Percentiles rank a stretch among this genome's conserved stretches.
Conservation (phyloP, 2,329 filamentous ascomycete species). For the Aspergillus sp. region DNA sequence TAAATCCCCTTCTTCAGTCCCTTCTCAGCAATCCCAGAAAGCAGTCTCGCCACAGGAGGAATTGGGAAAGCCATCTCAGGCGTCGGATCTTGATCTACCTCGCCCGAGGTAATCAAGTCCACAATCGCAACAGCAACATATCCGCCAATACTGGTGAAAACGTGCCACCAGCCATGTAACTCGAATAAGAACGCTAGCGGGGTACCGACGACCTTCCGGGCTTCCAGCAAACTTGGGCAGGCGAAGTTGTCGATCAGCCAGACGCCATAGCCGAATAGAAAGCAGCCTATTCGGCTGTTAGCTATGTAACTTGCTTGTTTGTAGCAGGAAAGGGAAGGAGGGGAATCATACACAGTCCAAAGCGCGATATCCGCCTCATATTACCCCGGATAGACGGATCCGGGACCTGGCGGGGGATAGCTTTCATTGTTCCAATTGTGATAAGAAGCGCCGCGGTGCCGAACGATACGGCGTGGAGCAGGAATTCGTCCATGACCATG, state of each 20-base stretch:
- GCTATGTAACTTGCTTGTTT: too few species aligned
- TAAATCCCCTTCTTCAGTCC: not conserved
- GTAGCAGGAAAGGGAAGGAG: not conserved
- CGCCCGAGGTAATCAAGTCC: conserved; percentile 37
- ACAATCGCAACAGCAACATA: conserved; percentile 42
- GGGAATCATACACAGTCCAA: conserved; percentile 25
- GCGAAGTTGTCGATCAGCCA: conserved; percentile 43
- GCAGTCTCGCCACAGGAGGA: conserved; percentile 11
- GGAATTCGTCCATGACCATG: conserved; percentile 46
- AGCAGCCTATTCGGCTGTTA: conserved; percentile 27
- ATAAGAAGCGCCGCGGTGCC: conserved; percentile 38
- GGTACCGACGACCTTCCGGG: conserved; percentile 32
- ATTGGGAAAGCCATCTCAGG: conserved; percentile 16
- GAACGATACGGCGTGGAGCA: conserved; percentile 41
- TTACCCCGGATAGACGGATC: conserved; percentile 25
- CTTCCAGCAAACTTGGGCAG: conserved; percentile 29
- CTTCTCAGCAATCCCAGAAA: conserved; percentile 5
- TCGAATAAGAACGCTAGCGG: conserved; percentile 43
- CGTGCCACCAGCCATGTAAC: conserved; percentile 48
- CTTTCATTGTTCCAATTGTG: conserved; percentile 26
- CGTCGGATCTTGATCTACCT: conserved; percentile 32
- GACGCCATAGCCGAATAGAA: conserved; percentile 40
- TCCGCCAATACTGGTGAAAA: conserved; percentile 45
- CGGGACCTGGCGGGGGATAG: conserved; percentile 35
- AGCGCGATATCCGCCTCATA: conserved; percentile 19